Conservation (phyloP, 2,329 filamentous ascomycete species). For the Fonsecaea monophora region DNA sequence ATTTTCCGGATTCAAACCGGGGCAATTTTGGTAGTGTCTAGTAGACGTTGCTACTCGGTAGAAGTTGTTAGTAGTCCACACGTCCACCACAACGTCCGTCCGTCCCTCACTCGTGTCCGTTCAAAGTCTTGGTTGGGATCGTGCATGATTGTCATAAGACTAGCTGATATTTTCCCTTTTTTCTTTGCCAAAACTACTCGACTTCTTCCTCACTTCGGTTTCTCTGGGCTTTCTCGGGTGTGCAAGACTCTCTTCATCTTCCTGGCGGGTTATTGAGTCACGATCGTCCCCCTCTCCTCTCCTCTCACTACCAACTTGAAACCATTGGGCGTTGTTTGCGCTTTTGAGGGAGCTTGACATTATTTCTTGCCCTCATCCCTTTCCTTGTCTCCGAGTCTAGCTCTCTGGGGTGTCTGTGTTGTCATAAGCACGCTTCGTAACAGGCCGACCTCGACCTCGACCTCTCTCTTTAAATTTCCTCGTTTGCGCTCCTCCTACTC, state of each 20-base stretch:
- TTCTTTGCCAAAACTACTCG: constrained; percentile 26
- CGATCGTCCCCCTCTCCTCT: constrained; percentile 15
- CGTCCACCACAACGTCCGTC: too few relatives aligned
- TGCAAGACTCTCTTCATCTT: background rate
- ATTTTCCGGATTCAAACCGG: constrained; percentile 31
- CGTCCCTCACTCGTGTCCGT: too few relatives aligned
- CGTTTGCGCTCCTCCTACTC: background rate
- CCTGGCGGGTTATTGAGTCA: constrained; percentile 3
- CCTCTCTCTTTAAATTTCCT: too few relatives aligned
- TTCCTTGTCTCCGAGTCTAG: constrained; percentile 29
- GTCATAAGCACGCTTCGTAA: constrained; percentile 2
- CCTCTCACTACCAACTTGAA: constrained; percentile 25
- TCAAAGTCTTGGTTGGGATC: too few relatives aligned
- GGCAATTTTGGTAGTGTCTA: too few relatives aligned
- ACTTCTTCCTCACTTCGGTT: constrained; percentile 4
- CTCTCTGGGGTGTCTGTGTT: background rate
- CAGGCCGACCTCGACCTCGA: background rate
- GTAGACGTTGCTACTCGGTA: too few relatives aligned
- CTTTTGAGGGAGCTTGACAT: too few relatives aligned
- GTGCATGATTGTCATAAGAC: constrained; percentile 24
- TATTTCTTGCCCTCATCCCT: constrained; percentile 11
- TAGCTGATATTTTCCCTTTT: background rate
- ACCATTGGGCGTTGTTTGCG: background rate
- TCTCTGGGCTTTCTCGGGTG: too few relatives aligned
- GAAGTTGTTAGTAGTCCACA: too few relatives aligned